Evolutionary conservation across 495 filamentous ascomycete genomes (phyloP).

Genomic region (Xylaria curta): DNA sequence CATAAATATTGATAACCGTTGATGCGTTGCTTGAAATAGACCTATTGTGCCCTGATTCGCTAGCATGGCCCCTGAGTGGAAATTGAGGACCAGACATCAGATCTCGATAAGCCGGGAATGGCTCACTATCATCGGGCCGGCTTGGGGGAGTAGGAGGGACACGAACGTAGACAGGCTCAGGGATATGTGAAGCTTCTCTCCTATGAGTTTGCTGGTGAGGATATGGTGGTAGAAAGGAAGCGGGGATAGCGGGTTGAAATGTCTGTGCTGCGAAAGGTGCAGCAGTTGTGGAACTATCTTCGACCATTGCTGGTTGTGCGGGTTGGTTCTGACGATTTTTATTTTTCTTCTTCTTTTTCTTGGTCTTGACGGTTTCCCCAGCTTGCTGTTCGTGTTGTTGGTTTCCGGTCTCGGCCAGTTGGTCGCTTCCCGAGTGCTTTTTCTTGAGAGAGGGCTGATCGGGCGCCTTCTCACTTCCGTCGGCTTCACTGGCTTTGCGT

Average conservation of each 20-base stretch:
- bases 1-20: background rate
- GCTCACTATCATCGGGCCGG: conserved; percentile 3
- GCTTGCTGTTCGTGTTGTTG: background rate
- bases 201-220: background rate
- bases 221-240: background rate
- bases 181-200: background rate
- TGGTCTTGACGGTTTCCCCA: background rate
- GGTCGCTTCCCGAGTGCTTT: background rate
- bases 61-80: background rate
- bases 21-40: conserved; percentile 13
- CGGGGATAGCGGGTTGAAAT: conserved; percentile 4
- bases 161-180: background rate
- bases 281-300: background rate
- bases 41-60: background rate
- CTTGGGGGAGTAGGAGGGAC: background rate
- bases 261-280: background rate
- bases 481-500: conserved; percentile 7
- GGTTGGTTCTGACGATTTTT: conserved; percentile 1
- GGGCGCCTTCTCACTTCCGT: background rate
- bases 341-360: conserved; percentile 25
- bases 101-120: conserved; percentile 25
- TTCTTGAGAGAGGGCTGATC: conserved; percentile 9
- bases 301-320: background rate
- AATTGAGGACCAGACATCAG: conserved; percentile 11
- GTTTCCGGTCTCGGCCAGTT: background rate